phyloP scores from a whole-genome alignment of 306 rosid species.

The Hylodesmum podocarpum region DNA sequence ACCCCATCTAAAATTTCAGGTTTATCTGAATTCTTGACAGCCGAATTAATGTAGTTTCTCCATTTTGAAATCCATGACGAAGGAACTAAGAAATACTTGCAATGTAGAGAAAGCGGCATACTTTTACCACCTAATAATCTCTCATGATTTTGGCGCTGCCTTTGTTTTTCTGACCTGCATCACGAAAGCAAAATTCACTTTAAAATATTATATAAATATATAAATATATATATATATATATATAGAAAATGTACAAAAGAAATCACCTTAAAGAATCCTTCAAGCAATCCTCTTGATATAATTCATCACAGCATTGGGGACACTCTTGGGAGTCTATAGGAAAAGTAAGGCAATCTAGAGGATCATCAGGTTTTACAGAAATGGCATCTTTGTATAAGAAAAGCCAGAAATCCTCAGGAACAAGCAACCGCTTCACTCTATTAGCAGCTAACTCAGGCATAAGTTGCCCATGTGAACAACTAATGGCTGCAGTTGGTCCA shows the following conservation, averaged over 20 bases:
- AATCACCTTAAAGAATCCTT: conserved; percentile 83
- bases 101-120: conserved; percentile 54
- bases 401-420: conserved; percentile 85
- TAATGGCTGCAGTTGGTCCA: conserved; percentile 74
- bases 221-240: no score
- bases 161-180: conserved; percentile 72
- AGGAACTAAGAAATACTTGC: conserved; percentile 87
- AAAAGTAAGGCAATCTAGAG: conserved; percentile 62
- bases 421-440: conserved; percentile 86
- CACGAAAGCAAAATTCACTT: conserved; percentile 32
- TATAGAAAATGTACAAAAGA: conserved; percentile 17
- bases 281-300: conserved; percentile 84
- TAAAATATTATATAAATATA: conserved; percentile 21
- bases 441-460: conserved; percentile 83
- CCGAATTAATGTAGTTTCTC: conserved; percentile 64
- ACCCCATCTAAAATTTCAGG: conserved; percentile 74
- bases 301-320: conserved; percentile 65
- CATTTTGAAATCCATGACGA: conserved; percentile 81
- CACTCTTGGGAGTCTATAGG: conserved; percentile 60
- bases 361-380: conserved; percentile 67
- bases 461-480: conserved; percentile 89
- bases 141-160: conserved; percentile 90
- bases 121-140: conserved; percentile 67
- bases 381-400: conserved; percentile 77
- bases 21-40: conserved; percentile 61